These are phyloP conservation scores for Gentiana straminea DNA, from an alignment of 257 asterid genomes.

Conservation along the genomic window DNA sequence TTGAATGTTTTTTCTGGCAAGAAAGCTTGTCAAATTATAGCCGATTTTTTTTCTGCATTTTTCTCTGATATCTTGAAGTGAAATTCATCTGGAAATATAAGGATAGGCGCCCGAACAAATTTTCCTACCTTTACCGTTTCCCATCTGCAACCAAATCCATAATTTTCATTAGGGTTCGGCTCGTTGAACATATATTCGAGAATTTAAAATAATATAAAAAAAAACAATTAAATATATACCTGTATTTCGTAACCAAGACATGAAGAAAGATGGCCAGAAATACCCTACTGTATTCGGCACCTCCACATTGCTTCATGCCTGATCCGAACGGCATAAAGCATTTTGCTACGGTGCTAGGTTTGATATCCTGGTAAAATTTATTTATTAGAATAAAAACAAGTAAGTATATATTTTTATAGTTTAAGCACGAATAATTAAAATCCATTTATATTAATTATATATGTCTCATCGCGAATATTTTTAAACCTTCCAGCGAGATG, in stretches of 20 bases:
- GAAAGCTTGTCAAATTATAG: too few species aligned
- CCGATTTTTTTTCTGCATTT: too few species aligned
- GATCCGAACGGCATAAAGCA: conserved; percentile 80
- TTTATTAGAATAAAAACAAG: too few species aligned
- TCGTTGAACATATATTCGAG: too few species aligned
- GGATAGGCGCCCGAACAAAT: conserved; percentile 15
- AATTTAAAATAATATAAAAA: too few species aligned
- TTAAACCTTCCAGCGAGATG: conserved; percentile 50
- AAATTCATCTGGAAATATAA: too few species aligned
- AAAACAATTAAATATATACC: conserved; percentile 14
- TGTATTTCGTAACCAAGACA: conserved; percentile 60
- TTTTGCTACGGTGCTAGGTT: conserved; percentile 29
- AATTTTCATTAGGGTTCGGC: neutral
- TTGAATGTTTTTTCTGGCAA: too few species aligned
- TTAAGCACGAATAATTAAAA: too few species aligned
- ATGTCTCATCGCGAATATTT: too few species aligned
- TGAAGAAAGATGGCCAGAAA: conserved; percentile 60
- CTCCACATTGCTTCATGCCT: conserved; percentile 84
- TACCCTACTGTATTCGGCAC: conserved; percentile 73
- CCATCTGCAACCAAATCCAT: conserved; percentile 33
- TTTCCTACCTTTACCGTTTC: conserved; percentile 52
- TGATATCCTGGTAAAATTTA: conserved; percentile 22
- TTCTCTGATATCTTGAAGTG: too few species aligned
- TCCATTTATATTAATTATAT: too few species aligned
- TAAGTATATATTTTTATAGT: neutral